phyloP scores from a whole-genome alignment of 305 asterid species.

The Solanum hybrid region DNA sequence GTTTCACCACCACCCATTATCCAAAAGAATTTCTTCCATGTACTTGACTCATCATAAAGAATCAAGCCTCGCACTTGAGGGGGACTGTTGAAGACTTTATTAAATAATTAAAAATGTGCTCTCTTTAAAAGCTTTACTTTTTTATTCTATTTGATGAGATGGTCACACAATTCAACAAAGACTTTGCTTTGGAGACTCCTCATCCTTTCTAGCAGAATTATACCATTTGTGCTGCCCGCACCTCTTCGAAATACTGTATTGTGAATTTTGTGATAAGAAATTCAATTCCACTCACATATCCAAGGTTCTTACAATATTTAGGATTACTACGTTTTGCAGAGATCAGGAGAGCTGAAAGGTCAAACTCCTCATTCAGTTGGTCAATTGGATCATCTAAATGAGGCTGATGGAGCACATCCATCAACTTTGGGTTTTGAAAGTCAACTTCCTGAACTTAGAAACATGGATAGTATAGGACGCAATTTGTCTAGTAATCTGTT shows the following conservation, averaged over 20 bases:
- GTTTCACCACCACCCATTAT: neutral
- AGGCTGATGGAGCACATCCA: constrained; percentile 29
- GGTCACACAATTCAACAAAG: neutral
- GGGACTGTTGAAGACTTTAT: neutral
- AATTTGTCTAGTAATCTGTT: constrained; percentile 29
- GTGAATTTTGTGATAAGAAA: neutral
- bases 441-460: constrained; percentile 35
- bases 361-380: constrained; percentile 33
- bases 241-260: neutral
- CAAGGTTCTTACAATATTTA: constrained; percentile 1
- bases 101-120: neutral
- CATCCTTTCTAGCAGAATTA: neutral
- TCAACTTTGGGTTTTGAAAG: constrained; percentile 31
- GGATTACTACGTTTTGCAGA: constrained; percentile 33
- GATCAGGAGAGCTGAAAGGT: constrained; percentile 43
- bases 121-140: neutral
- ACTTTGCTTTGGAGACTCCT: neutral
- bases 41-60: neutral
- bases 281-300: neutral
- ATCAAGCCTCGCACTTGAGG: neutral
- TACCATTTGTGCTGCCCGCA: neutral
- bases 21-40: neutral
- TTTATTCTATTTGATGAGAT: neutral
- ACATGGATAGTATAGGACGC: constrained; percentile 32
- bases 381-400: constrained; percentile 40